Evolutionary conservation across 2,329 filamentous ascomycete genomes (phyloP), one percentile per base, ranked within the genome.

Genomic region (Periglandula ipomoeae): DNA sequence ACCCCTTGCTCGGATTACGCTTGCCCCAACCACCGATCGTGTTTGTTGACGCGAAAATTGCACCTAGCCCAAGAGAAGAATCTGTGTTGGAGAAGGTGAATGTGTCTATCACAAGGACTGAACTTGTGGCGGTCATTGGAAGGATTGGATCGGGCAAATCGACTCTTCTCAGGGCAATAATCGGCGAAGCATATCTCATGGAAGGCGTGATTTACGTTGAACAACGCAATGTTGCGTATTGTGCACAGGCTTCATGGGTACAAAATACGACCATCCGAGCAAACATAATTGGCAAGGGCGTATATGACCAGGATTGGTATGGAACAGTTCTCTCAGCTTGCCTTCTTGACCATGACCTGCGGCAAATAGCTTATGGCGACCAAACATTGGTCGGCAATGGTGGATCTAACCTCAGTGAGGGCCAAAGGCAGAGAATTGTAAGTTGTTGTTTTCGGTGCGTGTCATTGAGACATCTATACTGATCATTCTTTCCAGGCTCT

Each of bases 391-490:
- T 69, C 47, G 68, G 68, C 13, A 64, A 59, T 46, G 58, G 60
- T 30, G 67, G 66, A 1, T 60, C 66, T 19, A 60, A 58, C 4
- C 52, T 70, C 5, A 67, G 64, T 24, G 68, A 68, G 9, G 68
- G 68, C 4, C 67, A 70, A 43, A 53, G 54, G 44, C 58, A 63
- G 30, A 57, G 65, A 30, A 53, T 64, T 8, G 54, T 56, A 24
- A 64, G 70, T 44, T 62, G 17, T 23, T 13, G n/a, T n/a, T 3
- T 20, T 38, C 35, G 17, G 15, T 38, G 15, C 35, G 35, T 8
- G 35, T 8, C n/a, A 5, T 8, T 26, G 2, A 15, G 13, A 3
- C 24, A 17, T 13, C 9, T 32, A 11, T 32, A 11, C 3, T 32
- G 19, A 20, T 37, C 11, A 20, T n/a, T n/a, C 10, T 15, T 20